phyloP scores from a whole-genome alignment of 179 eudicot genomes.

The Corrigiola litoralis region DNA sequence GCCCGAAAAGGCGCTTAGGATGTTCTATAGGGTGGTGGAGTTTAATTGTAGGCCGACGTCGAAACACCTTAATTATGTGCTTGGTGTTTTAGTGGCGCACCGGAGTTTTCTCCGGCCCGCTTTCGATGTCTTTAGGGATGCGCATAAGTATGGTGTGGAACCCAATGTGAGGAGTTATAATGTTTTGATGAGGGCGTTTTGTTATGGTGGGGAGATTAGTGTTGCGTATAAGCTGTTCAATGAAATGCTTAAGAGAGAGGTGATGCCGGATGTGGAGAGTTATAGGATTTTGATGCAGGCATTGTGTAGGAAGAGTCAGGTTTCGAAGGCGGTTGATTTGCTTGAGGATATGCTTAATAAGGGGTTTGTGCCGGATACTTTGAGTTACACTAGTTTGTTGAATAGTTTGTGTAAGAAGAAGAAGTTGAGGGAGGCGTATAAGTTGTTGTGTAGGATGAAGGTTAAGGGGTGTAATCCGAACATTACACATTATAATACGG shows the following conservation, averaged over 20 bases:
- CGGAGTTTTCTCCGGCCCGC: conserved; percentile 57
- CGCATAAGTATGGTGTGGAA: conserved; percentile 42
- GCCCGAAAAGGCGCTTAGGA: conserved; percentile 64
- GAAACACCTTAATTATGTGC: conserved; percentile 63
- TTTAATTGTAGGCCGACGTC: conserved; percentile 57
- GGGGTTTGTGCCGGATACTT: conserved; percentile 79
- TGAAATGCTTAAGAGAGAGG: conserved; percentile 75
- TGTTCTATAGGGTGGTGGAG: conserved; percentile 57
- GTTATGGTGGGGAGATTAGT: conserved; percentile 58
- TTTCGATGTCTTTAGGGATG: conserved; percentile 61
- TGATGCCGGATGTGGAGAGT: conserved; percentile 75
- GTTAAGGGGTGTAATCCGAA: conserved; percentile 94
- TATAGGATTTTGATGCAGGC: conserved; percentile 87
- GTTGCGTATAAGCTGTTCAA: conserved; percentile 77
- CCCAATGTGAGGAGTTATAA: conserved; percentile 68
- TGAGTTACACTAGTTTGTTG: conserved; percentile 77
- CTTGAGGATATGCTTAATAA: conserved; percentile 91
- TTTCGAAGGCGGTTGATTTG: conserved; percentile 63
- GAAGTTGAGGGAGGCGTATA: conserved; percentile 88
- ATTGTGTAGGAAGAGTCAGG: conserved; percentile 88
- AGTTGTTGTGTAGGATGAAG: conserved; percentile 89
- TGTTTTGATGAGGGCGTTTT: conserved; percentile 68
- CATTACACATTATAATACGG: conserved; percentile 77
- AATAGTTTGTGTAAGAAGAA: conserved; percentile 94
- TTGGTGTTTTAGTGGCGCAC: conserved; percentile 46